phyloP scores from a whole-genome alignment of 1,139 yeast species.

The Suhomyces wounanorum region DNA sequence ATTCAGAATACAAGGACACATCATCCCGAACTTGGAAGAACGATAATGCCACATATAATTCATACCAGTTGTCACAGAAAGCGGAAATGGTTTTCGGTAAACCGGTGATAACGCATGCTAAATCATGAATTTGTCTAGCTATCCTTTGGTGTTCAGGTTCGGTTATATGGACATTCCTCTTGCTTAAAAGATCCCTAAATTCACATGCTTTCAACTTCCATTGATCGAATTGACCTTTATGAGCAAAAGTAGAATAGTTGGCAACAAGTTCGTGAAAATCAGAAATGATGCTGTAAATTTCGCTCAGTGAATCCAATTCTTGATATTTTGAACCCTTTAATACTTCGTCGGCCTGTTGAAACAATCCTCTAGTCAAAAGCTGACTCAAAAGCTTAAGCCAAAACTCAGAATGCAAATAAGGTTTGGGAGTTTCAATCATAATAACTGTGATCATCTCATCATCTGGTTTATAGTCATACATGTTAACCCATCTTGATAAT shows the following conservation, averaged over 20 bases:
- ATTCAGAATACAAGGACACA: conserved; percentile 34
- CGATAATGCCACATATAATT: conserved; percentile 60
- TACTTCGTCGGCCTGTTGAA: conserved; percentile 55
- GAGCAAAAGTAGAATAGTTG: conserved; percentile 43
- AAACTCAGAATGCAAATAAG: conserved; percentile 57
- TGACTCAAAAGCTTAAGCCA: conserved; percentile 65
- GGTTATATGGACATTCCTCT: conserved; percentile 24
- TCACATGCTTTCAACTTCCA: conserved; percentile 57
- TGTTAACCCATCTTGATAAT: conserved; percentile 63
- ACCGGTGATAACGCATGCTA: conserved; percentile 54
- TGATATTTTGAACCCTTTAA: conserved; percentile 44
- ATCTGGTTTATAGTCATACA: conserved; percentile 63
- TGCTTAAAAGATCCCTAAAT: conserved; percentile 40
- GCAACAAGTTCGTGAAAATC: conserved; percentile 47
- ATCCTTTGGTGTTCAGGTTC: conserved; percentile 27
- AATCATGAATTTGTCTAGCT: conserved; percentile 44
- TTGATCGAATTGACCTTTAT: conserved; percentile 44
- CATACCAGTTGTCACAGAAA: conserved; percentile 67
- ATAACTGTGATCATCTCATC: conserved; percentile 47
- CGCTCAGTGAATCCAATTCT: conserved; percentile 22
- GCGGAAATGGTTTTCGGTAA: conserved; percentile 51
- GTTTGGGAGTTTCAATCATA: conserved; percentile 45
- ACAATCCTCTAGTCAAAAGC: conserved; percentile 62
- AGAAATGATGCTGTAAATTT: conserved; percentile 41
- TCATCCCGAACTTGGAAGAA: conserved; percentile 60